Conservation (phyloP, 2,329 filamentous ascomycete genomes). For the Colletotrichum sp. region DNA sequence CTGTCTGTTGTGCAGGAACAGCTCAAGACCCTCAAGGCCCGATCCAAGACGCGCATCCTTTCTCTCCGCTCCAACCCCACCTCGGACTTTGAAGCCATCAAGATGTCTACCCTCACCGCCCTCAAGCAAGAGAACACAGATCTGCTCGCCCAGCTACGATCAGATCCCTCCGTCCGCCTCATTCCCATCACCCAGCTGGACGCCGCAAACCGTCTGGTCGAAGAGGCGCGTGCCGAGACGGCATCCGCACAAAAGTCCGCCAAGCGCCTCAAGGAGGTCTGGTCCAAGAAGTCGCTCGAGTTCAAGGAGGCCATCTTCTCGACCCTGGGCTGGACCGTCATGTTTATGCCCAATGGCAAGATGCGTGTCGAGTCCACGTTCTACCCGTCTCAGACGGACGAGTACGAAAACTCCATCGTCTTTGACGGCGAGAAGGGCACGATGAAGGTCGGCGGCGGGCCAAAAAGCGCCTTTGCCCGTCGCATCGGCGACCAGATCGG, state of each 20-base stretch:
- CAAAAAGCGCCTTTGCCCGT: conserved; percentile 81
- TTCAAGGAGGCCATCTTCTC: conserved; percentile 95
- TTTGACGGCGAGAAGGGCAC: conserved; percentile 94
- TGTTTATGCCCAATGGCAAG: conserved; percentile 96
- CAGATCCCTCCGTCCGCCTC: conserved; percentile 54
- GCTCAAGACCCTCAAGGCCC: conserved; percentile 67
- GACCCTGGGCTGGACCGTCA: conserved; percentile 91
- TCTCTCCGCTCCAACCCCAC: conserved; percentile 93
- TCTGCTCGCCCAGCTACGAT: conserved; percentile 73
- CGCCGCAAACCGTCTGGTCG: conserved; percentile 75
- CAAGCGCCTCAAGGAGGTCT: conserved; percentile 88
- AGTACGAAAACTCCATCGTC: conserved; percentile 75
- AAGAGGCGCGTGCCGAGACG: conserved; percentile 71
- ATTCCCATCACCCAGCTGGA: conserved; percentile 81
- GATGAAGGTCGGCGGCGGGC: conserved; percentile 96
- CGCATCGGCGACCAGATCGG: conserved; percentile 87
- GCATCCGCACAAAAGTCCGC: conserved; percentile 82
- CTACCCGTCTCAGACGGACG: conserved; percentile 70
- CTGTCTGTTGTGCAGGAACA: conserved; percentile 75
- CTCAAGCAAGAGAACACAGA: conserved; percentile 85
- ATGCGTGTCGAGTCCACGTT: conserved; percentile 90
- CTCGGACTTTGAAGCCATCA: conserved; percentile 81
- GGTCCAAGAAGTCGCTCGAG: conserved; percentile 87
- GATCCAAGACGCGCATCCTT: conserved; percentile 80
- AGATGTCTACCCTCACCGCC: conserved; percentile 76